Base-by-base conservation (phyloP, 176 grass and related monocot genomes). In the Zea luxurians region DNA sequence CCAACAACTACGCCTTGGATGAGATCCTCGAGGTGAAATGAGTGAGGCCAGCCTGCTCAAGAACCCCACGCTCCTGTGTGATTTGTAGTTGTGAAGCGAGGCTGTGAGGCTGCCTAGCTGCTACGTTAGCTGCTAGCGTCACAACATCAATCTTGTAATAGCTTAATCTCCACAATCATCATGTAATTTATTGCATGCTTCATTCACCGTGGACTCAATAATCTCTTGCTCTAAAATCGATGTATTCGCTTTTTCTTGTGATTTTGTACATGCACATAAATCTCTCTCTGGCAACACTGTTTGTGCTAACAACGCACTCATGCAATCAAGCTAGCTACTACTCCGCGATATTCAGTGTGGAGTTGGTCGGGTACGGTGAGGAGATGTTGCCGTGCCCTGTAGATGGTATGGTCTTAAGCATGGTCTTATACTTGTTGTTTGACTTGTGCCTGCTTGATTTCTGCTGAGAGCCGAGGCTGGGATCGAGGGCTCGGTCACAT, bases 1-100 rank as follows among this genome's bases (percentile, higher is more conserved):
- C 93, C 72, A 97, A 97, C 90, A 97, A 92, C 87, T 97, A 92
- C 67, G 93, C 93, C 60, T 84, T 96, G 68, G 90, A 96, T 75
- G 93, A 96, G 87, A 82, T 97, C 67, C 70, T 86, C 61, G 93
- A 96, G 86, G 90, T 96, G 52, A 86, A 88, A 79, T 88, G 82
- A 87, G 80, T 3, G 15, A 15, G 6, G 52, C 52, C 53, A n/a
- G 16, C 5, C 52, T 2, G 1, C 52, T n/a, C 52, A 55, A 53
- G 5, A 1, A 27, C 27, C 27, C 27, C 27, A 27, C 1, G 8
- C 12, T 17, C 58, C 6, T 15, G 21, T 48, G 8, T 45, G 7
- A 10, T 37, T 37, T 41, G n/a, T 70, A 80, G 78, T 17, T 18
- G 7, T 67, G 37, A 61, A 45, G 44, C 61, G 67, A 78, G 63